Percentiles rank a stretch among this genome's conserved stretches.
Evolutionary conservation across 352 stramenopile species (phyloP).

Genomic region (Phytophthora pini): DNA sequence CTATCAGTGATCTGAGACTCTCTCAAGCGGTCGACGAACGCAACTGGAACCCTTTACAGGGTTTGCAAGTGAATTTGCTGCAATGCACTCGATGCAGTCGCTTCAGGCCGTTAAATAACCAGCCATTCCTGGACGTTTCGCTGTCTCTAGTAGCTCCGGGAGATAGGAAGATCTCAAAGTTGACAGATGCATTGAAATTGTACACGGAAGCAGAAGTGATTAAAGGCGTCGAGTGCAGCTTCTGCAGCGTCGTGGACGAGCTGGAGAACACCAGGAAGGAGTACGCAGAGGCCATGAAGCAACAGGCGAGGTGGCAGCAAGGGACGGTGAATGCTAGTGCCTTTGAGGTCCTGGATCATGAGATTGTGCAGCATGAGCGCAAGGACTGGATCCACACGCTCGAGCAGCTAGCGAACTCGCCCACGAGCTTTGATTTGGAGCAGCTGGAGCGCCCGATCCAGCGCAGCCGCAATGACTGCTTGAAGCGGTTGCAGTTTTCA

Average conservation of each 20-base stretch:
- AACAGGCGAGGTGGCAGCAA: slow-evolving; percentile 17
- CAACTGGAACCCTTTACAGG: slow-evolving; percentile 81
- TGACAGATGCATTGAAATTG: slow-evolving; percentile 63
- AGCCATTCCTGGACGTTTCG: slow-evolving; percentile 81
- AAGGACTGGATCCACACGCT: slow-evolving; percentile 75
- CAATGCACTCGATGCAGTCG: slow-evolving; percentile 69
- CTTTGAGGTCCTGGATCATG: slow-evolving; percentile 46
- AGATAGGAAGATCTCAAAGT: slow-evolving; percentile 41
- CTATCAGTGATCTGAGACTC: slow-evolving; percentile 76
- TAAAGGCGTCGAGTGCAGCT: slow-evolving; percentile 77
- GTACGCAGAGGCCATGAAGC: slow-evolving; percentile 30
- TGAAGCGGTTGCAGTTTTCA: slow-evolving; percentile 81
- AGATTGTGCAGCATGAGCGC: slow-evolving; percentile 66
- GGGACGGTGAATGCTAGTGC: background rate
- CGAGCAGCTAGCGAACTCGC: slow-evolving; percentile 45
- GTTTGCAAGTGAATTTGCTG: slow-evolving; percentile 82
- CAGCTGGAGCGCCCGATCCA: slow-evolving; percentile 45
- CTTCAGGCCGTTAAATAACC: slow-evolving; percentile 76
- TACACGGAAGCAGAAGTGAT: slow-evolving; percentile 80
- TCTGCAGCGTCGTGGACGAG: slow-evolving; percentile 68
- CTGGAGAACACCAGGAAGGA: slow-evolving; percentile 49
- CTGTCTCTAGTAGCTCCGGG: slow-evolving; percentile 62
- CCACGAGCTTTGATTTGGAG: slow-evolving; percentile 42
- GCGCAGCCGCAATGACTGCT: slow-evolving; percentile 53
- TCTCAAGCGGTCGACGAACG: slow-evolving; percentile 68